These are phyloP conservation scores for Chaetomiaceae sp. DNA, from an alignment of 2,329 filamentous ascomycete genomes.

Conservation along the genomic window DNA sequence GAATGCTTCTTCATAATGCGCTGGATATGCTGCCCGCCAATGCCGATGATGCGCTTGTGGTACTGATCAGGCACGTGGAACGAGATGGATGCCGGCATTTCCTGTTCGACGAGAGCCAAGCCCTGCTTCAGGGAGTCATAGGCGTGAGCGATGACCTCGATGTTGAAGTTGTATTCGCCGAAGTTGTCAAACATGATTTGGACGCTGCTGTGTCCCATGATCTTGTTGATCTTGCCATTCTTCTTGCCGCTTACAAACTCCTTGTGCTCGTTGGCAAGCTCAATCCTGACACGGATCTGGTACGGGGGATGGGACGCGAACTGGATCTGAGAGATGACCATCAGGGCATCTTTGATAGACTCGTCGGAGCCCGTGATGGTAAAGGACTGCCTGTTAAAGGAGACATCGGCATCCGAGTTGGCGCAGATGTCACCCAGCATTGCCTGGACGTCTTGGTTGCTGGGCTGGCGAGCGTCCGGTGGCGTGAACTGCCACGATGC, in stretches of 20 bases:
- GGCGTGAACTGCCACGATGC: slow-evolving; percentile 93
- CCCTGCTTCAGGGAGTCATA: slow-evolving; percentile 95
- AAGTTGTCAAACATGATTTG: slow-evolving; percentile 99
- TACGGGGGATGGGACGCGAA: slow-evolving; percentile 85
- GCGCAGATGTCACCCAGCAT: slow-evolving; percentile 95
- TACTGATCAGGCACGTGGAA: slow-evolving; percentile 99
- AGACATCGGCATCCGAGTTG: slow-evolving; percentile 90
- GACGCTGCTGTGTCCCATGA: slow-evolving; percentile 98
- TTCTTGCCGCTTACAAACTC: slow-evolving; percentile 99
- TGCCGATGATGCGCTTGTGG: slow-evolving; percentile 98
- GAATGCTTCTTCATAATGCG: slow-evolving; percentile 99
- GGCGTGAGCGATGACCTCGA: slow-evolving; percentile 87
- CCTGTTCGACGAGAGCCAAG: slow-evolving; percentile 88
- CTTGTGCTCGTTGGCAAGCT: slow-evolving; percentile 98
- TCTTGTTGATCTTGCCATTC: slow-evolving; percentile 99
- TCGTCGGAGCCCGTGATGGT: slow-evolving; percentile 94
- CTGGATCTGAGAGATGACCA: slow-evolving; percentile 85
- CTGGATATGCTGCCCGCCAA: slow-evolving; percentile 97
- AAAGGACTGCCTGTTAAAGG: slow-evolving; percentile 91
- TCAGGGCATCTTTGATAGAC: slow-evolving; percentile 90
- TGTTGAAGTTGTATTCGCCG: slow-evolving; percentile 99
- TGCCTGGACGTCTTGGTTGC: slow-evolving; percentile 71
- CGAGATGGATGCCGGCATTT: slow-evolving; percentile 98
- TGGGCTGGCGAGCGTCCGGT: slow-evolving; percentile 56
- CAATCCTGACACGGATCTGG: slow-evolving; percentile 95